A percentile compares a stretch with the other conserved stretches of the same genome.
Conservation (phyloP, 2,329 filamentous ascomycete genomes). For the Fusarium beomiforme region DNA sequence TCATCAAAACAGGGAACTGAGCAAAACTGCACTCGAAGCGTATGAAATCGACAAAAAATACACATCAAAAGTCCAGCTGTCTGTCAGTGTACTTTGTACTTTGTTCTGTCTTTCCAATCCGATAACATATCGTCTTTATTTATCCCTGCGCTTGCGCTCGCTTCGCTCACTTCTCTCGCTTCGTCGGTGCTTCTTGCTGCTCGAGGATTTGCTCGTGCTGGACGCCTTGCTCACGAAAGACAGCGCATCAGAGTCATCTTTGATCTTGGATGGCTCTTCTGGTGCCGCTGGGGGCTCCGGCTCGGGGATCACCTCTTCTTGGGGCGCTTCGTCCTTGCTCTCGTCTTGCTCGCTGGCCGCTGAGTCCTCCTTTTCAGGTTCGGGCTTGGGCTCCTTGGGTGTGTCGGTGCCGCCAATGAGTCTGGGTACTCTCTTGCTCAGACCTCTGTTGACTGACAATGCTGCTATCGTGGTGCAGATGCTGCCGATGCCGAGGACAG, state of each 20-base stretch:
- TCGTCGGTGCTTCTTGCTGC: constrained; percentile 30
- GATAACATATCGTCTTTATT: constrained; percentile 13
- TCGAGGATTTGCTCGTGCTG: constrained; percentile 19
- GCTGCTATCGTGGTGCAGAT: constrained; percentile 28
- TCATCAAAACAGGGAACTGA: neutral
- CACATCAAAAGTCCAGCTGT: constrained; percentile 26
- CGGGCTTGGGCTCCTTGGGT: constrained; percentile 18
- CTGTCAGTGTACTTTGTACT: constrained; percentile 25
- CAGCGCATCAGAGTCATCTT: constrained; percentile 16
- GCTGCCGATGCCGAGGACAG: constrained; percentile 18
- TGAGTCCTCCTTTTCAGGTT: constrained; percentile 21
- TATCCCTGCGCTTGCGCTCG: constrained; percentile 31
- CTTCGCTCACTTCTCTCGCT: constrained; percentile 21
- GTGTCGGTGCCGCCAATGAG: constrained; percentile 21
- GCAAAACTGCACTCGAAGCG: constrained; percentile 13
- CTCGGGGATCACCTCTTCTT: neutral
- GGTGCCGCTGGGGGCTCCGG: neutral
- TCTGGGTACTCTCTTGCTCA: constrained; percentile 23
- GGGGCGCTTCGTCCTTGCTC: constrained; percentile 6
- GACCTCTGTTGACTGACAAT: constrained; percentile 10
- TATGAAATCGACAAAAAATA: constrained; percentile 23
- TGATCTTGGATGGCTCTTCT: constrained; percentile 13
- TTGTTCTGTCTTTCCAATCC: constrained; percentile 25
- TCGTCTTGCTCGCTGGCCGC: constrained; percentile 27
- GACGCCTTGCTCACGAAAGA: constrained; percentile 14